phyloP scores from a whole-genome alignment of 345 rosid species.

The Rhizophora apiculata region DNA sequence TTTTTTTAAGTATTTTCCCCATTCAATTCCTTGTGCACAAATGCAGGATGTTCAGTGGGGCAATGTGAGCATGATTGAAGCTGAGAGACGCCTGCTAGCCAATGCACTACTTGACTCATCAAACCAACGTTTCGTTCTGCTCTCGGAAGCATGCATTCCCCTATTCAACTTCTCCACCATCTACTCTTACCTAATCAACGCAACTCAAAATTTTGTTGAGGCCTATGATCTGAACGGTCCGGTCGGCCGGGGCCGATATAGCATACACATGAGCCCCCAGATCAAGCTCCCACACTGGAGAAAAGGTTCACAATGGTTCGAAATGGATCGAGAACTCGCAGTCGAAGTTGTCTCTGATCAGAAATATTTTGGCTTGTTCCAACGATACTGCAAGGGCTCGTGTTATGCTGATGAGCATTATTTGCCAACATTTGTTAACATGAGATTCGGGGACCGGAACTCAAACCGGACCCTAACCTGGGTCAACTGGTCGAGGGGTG shows the following conservation, averaged over 20 bases:
- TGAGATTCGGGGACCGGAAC: constrained; percentile 32
- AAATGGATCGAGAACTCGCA: constrained; percentile 58
- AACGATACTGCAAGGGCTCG: constrained; percentile 40
- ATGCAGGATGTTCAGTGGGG: constrained; percentile 80
- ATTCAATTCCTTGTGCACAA: neutral
- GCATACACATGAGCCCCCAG: constrained; percentile 47
- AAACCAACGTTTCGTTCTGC: constrained; percentile 69
- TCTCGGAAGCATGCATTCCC: constrained; percentile 86
- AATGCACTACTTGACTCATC: constrained; percentile 69
- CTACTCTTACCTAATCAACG: constrained; percentile 54
- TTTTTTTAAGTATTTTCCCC: neutral
- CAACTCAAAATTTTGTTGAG: constrained; percentile 49
- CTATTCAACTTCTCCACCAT: constrained; percentile 66
- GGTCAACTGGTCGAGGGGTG: constrained; percentile 82
- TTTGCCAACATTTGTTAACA: constrained; percentile 59
- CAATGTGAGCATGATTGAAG: constrained; percentile 71
- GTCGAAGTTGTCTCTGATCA: constrained; percentile 53
- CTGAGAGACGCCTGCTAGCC: constrained; percentile 75
- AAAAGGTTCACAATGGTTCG: constrained; percentile 93
- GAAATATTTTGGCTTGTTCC: constrained; percentile 53
- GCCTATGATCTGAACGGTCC: constrained; percentile 49
- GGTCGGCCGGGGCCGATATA: constrained; percentile 72
- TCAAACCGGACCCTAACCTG: constrained; percentile 72
- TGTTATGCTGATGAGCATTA: constrained; percentile 86
- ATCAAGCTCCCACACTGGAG: constrained; percentile 57